Evolutionary conservation across 2,329 filamentous ascomycete species (phyloP).

Genomic region (Thelonectria discophora): DNA sequence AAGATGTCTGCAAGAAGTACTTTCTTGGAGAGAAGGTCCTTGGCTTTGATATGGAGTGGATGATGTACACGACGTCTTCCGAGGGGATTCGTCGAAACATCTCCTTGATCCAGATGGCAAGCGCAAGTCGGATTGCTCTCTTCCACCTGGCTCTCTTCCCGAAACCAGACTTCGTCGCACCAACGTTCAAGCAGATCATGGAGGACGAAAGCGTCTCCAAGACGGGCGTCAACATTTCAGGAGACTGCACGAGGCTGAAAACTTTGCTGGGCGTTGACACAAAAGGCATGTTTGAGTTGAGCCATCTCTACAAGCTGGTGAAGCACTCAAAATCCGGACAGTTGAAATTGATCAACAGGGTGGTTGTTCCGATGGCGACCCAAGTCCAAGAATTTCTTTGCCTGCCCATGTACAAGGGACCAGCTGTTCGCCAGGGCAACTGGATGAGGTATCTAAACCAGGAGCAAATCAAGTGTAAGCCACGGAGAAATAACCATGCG

Average conservation of each 20-base stretch:
- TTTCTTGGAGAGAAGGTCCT: slow-evolving; percentile 76
- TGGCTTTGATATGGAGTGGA: slow-evolving; percentile 95
- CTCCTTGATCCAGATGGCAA: slow-evolving; percentile 85
- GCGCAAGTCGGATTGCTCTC: slow-evolving; percentile 77
- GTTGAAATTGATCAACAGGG: slow-evolving; percentile 69
- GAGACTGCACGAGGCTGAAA: slow-evolving; percentile 73
- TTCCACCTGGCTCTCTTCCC: slow-evolving; percentile 80
- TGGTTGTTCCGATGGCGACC: slow-evolving; percentile 69
- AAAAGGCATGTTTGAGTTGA: slow-evolving; percentile 79
- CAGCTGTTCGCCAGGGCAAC: slow-evolving; percentile 73
- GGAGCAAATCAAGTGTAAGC: slow-evolving; percentile 75
- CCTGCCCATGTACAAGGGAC: slow-evolving; percentile 79
- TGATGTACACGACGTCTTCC: slow-evolving; percentile 56
- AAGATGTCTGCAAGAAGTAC: slow-evolving; percentile 68
- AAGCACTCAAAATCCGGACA: slow-evolving; percentile 66
- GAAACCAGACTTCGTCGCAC: slow-evolving; percentile 69
- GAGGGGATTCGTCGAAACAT: slow-evolving; percentile 72
- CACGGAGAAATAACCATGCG: background rate
- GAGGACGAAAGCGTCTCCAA: slow-evolving; percentile 77
- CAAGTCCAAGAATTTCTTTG: slow-evolving; percentile 77
- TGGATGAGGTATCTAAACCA: slow-evolving; percentile 73
- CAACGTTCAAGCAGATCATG: slow-evolving; percentile 75
- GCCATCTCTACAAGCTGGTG: slow-evolving; percentile 81
- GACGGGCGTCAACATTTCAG: slow-evolving; percentile 78
- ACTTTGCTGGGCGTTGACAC: slow-evolving; percentile 72